Evolutionary conservation across 2,329 filamentous ascomycete genomes (phyloP).

Genomic region (Sporothrix humicola): DNA sequence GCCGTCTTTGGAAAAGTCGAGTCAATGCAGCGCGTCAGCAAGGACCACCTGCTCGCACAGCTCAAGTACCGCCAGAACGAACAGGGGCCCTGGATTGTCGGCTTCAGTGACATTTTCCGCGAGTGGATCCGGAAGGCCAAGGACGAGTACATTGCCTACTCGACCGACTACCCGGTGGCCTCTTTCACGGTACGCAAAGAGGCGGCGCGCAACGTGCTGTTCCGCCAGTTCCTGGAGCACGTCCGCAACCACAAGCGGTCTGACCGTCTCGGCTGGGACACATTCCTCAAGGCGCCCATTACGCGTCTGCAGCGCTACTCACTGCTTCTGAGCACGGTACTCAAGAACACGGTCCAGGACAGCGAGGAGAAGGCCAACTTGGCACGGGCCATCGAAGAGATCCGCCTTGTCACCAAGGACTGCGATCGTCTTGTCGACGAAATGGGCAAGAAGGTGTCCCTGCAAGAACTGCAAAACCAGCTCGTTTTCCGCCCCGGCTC

Average conservation of each 20-base stretch:
- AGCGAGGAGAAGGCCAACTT: constrained; percentile 90
- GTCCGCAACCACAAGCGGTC: constrained; percentile 79
- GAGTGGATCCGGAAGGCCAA: constrained; percentile 98
- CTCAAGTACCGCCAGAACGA: constrained; percentile 97
- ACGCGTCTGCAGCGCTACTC: constrained; percentile 90
- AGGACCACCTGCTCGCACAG: constrained; percentile 88
- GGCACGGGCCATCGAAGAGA: constrained; percentile 84
- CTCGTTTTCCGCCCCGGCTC: constrained; percentile 86
- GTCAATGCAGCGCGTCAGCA: constrained; percentile 85
- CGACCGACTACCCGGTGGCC: constrained; percentile 82
- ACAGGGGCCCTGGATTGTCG: constrained; percentile 90
- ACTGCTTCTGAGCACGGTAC: constrained; percentile 79
- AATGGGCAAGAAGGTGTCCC: constrained; percentile 85
- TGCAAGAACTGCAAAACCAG: constrained; percentile 83
- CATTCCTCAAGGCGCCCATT: constrained; percentile 90
- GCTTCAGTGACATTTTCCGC: constrained; percentile 95
- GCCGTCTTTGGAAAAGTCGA: constrained; percentile 93
- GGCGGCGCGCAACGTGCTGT: constrained; percentile 80
- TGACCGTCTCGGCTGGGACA: constrained; percentile 88
- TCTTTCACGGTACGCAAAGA: constrained; percentile 84
- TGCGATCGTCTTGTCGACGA: constrained; percentile 93
- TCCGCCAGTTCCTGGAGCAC: constrained; percentile 82
- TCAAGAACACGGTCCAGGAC: constrained; percentile 81
- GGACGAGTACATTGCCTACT: constrained; percentile 88
- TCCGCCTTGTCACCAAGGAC: constrained; percentile 85